Evolutionary conservation across 495 filamentous ascomycete species (phyloP).

Genomic region (Tuber calosporum): DNA sequence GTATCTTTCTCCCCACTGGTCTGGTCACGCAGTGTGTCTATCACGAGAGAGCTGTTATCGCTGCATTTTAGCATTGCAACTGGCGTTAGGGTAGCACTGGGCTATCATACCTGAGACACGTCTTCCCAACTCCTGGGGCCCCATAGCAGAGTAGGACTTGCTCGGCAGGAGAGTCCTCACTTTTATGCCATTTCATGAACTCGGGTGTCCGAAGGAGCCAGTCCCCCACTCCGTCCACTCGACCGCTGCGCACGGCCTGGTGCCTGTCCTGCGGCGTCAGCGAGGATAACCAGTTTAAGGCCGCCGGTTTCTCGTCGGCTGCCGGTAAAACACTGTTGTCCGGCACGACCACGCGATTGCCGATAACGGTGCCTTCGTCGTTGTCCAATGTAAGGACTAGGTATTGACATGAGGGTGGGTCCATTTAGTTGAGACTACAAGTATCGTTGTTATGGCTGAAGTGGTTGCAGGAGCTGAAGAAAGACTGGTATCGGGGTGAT

Average conservation of each 20-base stretch:
- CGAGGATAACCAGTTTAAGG: not conserved
- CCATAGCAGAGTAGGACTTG: not conserved
- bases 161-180: not conserved
- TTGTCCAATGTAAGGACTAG: not conserved
- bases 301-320: not conserved
- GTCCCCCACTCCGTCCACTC: not conserved
- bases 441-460: not conserved
- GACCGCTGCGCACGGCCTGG: not conserved
- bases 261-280: not conserved
- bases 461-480: not conserved
- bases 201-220: not conserved
- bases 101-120: not conserved
- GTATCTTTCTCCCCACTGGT: not conserved
- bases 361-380: not conserved
- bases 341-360: not conserved
- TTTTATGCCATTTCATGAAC: not conserved
- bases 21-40: not conserved
- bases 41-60: not conserved
- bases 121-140: not conserved
- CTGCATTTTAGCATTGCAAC: not conserved
- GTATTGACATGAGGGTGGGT: not conserved
- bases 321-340: not conserved
- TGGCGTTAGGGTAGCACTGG: not conserved
- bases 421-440: not conserved
- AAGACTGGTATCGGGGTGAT: not conserved